Evolutionary conservation across 2,329 filamentous ascomycete species (phyloP), one percentile per base, ranked within the genome.

Genomic region (Tolypocladium guangdongense): DNA sequence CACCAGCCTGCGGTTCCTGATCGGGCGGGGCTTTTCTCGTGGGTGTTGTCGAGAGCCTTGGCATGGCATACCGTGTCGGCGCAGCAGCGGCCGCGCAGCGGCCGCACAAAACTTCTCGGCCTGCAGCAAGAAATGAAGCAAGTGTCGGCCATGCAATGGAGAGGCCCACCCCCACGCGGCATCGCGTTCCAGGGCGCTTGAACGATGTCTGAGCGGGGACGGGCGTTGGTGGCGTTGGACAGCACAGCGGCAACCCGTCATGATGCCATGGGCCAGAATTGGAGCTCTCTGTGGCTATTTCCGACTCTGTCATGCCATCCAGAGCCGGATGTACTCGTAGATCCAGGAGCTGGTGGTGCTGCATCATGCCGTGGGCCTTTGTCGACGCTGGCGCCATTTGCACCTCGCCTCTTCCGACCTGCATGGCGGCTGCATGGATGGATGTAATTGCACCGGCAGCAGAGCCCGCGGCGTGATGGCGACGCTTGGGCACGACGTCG

Each of bases 121-220:
- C 30, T 27, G 12, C 41, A 27, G 14, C 14, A 43, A 22, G 11
- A 46, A 20, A 46, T 10, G 27, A 46, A 32, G 50, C 50, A 47
- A 47, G 32, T 33, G 8, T 4, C 43, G 43, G 41, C 41, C 32
- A 36, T 8, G 46, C 32, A 33, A 43, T 49, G 46, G 36, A 35
- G n/a, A 52, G 27, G 24, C 18, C 50, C 39, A 52, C 50, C n/a
- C 50, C 39, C 50, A 51, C 38, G 50, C 39, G 50, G 50, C 39
- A 36, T 47, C 32, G 22, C 22, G 41, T 46, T 46, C 39, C 49
- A 41, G 41, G 20, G 8, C 30, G 16, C 20, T 38, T 38, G 2
- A 41, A 39, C 22, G 32, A 30, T 8, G 22, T 37, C 30, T 4
- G 27, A 45, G 16, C 24, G 16, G 20, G 20, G 20, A 8, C 7